phyloP scores from a whole-genome alignment of 176 grass and related monocot genomes.

The Oryza meyeriana region DNA sequence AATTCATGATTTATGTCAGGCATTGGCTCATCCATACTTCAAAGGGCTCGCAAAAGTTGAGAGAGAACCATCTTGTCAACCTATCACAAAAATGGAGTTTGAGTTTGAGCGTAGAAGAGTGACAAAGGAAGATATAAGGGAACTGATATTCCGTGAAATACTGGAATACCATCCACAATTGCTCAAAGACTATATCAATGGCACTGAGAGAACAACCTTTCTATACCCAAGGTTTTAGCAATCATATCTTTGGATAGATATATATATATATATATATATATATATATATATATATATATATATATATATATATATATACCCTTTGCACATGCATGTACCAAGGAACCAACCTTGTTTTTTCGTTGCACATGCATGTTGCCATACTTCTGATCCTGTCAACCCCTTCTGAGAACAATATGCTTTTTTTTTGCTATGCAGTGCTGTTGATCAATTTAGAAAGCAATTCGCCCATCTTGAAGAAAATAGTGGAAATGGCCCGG shows the following conservation, averaged over 20 bases:
- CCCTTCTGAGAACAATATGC: neutral
- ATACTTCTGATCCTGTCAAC: neutral
- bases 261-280: too few species aligned
- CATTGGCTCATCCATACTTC: slow-evolving; percentile 89
- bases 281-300: too few species aligned
- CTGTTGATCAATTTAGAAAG: slow-evolving; percentile 90
- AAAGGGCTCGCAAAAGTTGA: slow-evolving; percentile 88
- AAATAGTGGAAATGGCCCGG: slow-evolving; percentile 61
- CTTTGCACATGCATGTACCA: slow-evolving; percentile 6
- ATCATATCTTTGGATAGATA: slow-evolving; percentile 25
- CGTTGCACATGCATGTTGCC: neutral
- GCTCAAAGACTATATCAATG: slow-evolving; percentile 91
- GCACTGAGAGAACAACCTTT: slow-evolving; percentile 93
- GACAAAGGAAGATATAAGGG: slow-evolving; percentile 92
- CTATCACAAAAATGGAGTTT: slow-evolving; percentile 97
- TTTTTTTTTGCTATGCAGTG: slow-evolving; percentile 51
- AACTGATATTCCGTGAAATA: slow-evolving; percentile 95
- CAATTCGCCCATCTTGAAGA: slow-evolving; percentile 97
- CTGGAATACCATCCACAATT: slow-evolving; percentile 96
- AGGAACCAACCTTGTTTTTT: neutral
- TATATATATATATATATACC: too few species aligned
- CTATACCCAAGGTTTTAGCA: slow-evolving; percentile 81
- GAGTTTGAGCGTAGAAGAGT: slow-evolving; percentile 95
- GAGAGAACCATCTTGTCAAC: slow-evolving; percentile 92
- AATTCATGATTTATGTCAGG: slow-evolving; percentile 40